Evolutionary conservation across 2,329 filamentous ascomycete species (phyloP).

Genomic region (Fusarium sp.): DNA sequence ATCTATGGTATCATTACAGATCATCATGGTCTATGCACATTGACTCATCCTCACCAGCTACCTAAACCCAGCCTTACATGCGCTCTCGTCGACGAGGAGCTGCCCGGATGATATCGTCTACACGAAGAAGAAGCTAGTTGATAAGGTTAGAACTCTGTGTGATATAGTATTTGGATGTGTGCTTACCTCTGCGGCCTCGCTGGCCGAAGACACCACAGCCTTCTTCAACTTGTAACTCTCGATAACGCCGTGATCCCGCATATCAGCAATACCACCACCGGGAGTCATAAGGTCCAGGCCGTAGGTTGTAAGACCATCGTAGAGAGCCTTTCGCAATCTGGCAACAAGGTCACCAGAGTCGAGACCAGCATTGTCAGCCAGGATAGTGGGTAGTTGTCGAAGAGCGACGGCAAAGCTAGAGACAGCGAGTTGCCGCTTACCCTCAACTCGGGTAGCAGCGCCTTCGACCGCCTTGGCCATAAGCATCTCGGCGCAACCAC

Average conservation of each 20-base stretch:
- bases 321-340: conserved; percentile 91
- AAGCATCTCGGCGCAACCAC: conserved; percentile 97
- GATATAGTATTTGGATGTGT: no score
- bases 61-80: conserved; percentile 50
- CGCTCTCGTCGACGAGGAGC: conserved; percentile 74
- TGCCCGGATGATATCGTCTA: conserved; percentile 97
- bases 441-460: conserved; percentile 91
- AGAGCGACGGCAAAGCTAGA: conserved; percentile 90
- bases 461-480: conserved; percentile 99
- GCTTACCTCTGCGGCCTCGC: conserved; percentile 93
- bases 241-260: conserved; percentile 94
- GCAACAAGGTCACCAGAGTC: conserved; percentile 96
- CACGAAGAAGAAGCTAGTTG: conserved; percentile 83
- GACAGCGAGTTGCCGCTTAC: conserved; percentile 96
- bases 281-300: conserved; percentile 90
- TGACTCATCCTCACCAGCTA: conserved; percentile 41
- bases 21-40: conserved; percentile 50
- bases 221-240: conserved; percentile 99
- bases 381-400: conserved; percentile 92
- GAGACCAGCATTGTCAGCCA: conserved; percentile 96
- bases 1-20: conserved; percentile 57
- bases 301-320: conserved; percentile 92
- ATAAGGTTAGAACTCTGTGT: conserved; percentile 36
- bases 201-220: conserved; percentile 96
- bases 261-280: conserved; percentile 92